Conservation (phyloP, 352 stramenopile species). For the Globisporangium recalcitrans region DNA sequence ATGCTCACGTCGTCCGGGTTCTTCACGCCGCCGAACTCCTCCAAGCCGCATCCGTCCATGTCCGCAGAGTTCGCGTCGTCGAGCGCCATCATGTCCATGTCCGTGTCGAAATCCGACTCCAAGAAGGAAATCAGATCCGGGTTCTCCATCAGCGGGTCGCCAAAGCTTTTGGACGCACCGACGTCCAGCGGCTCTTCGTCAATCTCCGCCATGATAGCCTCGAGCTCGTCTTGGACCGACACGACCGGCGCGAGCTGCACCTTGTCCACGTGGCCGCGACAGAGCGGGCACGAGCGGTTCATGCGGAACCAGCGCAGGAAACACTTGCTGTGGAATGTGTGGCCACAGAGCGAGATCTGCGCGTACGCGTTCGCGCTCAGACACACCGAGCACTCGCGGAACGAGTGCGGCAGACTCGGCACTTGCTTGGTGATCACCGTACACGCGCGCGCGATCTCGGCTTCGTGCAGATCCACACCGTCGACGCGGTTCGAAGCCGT, state of each 20-base stretch:
- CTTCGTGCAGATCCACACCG: conserved; percentile 57
- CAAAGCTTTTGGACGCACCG: conserved; percentile 20
- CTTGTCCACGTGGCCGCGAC: conserved; percentile 53
- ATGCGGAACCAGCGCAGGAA: conserved; percentile 76
- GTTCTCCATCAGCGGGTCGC: conserved; percentile 33
- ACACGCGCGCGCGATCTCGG: conserved; percentile 57
- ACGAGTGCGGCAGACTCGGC: conserved; percentile 43
- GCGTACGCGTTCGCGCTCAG: conserved; percentile 64
- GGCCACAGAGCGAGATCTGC: conserved; percentile 59
- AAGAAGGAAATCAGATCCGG: conserved; percentile 49
- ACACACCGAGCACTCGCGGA: conserved; percentile 69
- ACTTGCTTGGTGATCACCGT: conserved; percentile 44
- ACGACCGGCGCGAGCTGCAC: conserved; percentile 47
- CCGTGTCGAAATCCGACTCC: conserved; percentile 46
- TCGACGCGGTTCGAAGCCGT: conserved; percentile 3
- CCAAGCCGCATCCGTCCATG: neutral
- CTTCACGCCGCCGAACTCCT: neutral
- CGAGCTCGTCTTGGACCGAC: conserved; percentile 55
- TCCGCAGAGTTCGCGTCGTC: conserved; percentile 31
- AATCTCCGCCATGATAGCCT: conserved; percentile 74
- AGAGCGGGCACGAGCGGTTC: conserved; percentile 73
- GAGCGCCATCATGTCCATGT: conserved; percentile 65
- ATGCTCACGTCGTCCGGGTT: conserved; percentile 26
- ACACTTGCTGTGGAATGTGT: conserved; percentile 77
- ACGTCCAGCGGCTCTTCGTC: conserved; percentile 41